Base-by-base conservation (phyloP, 2,329 filamentous ascomycete species). In the Malbranchea zuffiana region DNA sequence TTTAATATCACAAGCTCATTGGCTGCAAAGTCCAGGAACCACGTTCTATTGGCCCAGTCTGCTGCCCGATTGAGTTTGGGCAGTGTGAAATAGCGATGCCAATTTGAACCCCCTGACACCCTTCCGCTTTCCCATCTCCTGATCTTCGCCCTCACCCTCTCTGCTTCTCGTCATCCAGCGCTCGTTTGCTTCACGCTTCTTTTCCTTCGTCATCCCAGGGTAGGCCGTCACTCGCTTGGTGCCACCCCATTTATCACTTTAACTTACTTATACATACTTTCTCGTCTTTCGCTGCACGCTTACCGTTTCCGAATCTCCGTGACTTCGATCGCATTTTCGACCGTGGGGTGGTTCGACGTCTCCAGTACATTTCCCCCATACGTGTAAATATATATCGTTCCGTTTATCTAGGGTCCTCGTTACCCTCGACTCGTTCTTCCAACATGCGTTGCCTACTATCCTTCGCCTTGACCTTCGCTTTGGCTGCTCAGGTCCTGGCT, bases 371-470 rank as follows among this genome's bases (percentile, higher is more conserved):
- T 33, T 33, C 11, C 32, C 32, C 21, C n/a, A 11, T 36, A 25
- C 17, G 18, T 39, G 28, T 21, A 32, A 19, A 39, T 21, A 38
- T 39, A 33, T 21, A 6, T 25, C 19, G 16, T 28, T 21, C 18
- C 25, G 16, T 19, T 11, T 23, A 13, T 35, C n/a, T 27, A 31
- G 4, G 15, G 13, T 27, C 15, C 8, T 18, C 15, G 20, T 20
- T 31, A 11, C 12, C 10, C 15, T 31, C 24, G 5, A 10, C 15
- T 35, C 35, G 20, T 7, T 8, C 29, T 25, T 26, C 21, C 33
- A 54, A 35, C 34, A 63, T 61, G 57, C 52, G 61, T 45, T 58
- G 55, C 40, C 47, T 62, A 37, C 37, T 47, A 37, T 51, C 57
- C 25, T 47, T 53, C 27, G 38, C 55, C 5, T 39, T 57, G 24